Evolutionary conservation across 768 basidiomycete genomes (phyloP).

Genomic region (Clavulina sp.): DNA sequence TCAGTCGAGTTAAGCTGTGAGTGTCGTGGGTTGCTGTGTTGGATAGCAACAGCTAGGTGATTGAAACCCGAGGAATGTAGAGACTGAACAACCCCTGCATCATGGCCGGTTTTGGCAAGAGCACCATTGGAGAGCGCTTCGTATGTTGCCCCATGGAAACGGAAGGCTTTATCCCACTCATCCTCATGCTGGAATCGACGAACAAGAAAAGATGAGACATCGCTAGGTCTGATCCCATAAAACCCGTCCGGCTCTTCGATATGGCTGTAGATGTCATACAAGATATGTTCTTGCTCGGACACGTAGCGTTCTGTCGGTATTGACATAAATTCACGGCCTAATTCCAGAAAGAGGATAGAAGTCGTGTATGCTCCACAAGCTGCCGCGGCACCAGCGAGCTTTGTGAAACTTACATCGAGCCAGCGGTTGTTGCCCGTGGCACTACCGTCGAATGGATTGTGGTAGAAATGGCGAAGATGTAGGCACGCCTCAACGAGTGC

Average conservation of each 20-base stretch:
- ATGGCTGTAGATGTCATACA: constrained; percentile 86
- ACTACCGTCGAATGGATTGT: background rate
- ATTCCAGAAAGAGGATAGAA: constrained; percentile 74
- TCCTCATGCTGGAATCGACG: constrained; percentile 83
- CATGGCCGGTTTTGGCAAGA: constrained; percentile 23
- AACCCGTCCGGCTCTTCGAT: constrained; percentile 98
- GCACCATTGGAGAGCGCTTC: constrained; percentile 32
- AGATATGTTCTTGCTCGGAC: constrained; percentile 38
- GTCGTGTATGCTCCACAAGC: constrained; percentile 75
- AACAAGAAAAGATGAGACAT: constrained; percentile 65
- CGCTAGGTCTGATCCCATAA: constrained; percentile 71
- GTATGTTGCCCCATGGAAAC: constrained; percentile 69
- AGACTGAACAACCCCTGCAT: constrained; percentile 55
- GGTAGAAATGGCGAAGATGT: constrained; percentile 48
- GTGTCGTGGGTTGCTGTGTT: too few relatives aligned
- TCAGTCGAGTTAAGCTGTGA: constrained; percentile 19
- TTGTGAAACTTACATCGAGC: constrained; percentile 57
- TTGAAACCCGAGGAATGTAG: constrained; percentile 86
- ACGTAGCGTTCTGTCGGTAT: constrained; percentile 13
- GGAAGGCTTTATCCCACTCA: constrained; percentile 83
- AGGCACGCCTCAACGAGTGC: constrained; percentile 59
- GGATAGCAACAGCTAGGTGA: constrained; percentile 57
- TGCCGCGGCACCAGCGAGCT: constrained; percentile 59
- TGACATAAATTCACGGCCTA: constrained; percentile 38
- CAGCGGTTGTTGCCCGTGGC: constrained; percentile 48